Conservation (phyloP, 352 stramenopile genomes). For the Elongisporangium anandrum region DNA sequence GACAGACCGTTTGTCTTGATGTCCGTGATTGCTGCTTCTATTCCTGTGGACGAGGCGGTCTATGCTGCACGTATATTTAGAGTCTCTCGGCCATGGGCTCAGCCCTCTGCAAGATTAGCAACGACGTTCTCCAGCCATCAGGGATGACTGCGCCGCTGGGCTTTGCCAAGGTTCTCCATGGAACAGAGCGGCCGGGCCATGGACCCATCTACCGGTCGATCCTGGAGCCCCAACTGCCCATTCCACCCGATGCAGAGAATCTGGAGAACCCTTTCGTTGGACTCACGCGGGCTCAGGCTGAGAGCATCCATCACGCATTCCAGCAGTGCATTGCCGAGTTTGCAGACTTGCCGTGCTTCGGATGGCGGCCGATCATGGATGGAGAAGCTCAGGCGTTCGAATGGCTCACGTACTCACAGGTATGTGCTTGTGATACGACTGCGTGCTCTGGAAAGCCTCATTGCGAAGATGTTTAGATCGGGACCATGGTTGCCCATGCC, state of each 20-base stretch:
- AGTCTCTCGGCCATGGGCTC: neutral
- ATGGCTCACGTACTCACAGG: slow-evolving; percentile 59
- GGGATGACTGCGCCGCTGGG: slow-evolving; percentile 30
- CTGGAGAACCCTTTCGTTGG: slow-evolving; percentile 32
- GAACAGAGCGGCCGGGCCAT: slow-evolving; percentile 35
- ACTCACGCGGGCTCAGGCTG: slow-evolving; percentile 26
- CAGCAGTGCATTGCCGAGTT: slow-evolving; percentile 19
- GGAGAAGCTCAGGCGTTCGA: slow-evolving; percentile 26
- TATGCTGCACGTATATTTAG: neutral
- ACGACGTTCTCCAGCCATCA: neutral
- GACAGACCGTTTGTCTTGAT: neutral
- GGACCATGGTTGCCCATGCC: neutral
- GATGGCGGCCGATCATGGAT: slow-evolving; percentile 30
- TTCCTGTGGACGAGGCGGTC: neutral
- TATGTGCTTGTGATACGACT: slow-evolving; percentile 28
- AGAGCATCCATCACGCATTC: slow-evolving; percentile 53
- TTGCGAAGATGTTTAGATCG: neutral
- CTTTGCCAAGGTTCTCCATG: slow-evolving; percentile 38
- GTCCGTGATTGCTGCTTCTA: neutral
- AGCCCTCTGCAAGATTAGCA: neutral
- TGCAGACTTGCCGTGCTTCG: slow-evolving; percentile 30
- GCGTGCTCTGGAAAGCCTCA: slow-evolving; percentile 19
- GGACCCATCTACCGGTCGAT: slow-evolving; percentile 42
- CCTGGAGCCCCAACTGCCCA: slow-evolving; percentile 13
- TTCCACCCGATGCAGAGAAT: slow-evolving; percentile 25